Base-by-base conservation (phyloP, 2,329 filamentous ascomycete species). In the Arthrobotrys sphaeroides region DNA sequence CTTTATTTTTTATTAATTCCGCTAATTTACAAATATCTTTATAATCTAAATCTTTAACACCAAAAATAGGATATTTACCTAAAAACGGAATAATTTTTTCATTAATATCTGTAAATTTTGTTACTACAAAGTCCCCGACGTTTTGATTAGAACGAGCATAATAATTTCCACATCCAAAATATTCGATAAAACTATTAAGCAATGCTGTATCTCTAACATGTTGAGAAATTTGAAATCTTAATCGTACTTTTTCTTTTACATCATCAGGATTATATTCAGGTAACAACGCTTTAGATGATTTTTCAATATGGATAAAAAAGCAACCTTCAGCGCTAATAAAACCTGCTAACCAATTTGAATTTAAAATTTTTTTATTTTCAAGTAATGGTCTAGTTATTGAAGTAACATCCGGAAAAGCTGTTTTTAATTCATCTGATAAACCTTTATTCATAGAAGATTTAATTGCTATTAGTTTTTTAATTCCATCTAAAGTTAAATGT, bases 21-120 rank as follows among this genome's bases (percentile, higher is more conserved):
- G 36, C 22, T 26, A 26, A 16, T 61, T 61, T 45, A 12, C n/a
- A 61, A 24, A 20, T 6, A 26, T 26, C 18, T 47, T 43, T 26
- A 16, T 18, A 61, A 61, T 60, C 31, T 60, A n/a, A 9, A 61
- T 22, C 31, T 61, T 43, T 61, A 9, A 24, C n/a, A n/a, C 31
- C 28, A 43, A 26, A 47, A 49, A 49, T 13, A 20, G 16, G 51
- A 38, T 57, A 57, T n/a, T 31, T 57, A 31, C 33, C 33, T 10
- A 31, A 57, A 57, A 31, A 57, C 33, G 16, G 16, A 10, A 57
- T 31, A 6, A 38, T 38, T 38, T 57, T 57, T 12, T n/a, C 6
- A 6, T 57, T 20, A 6, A 28, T 57, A n/a, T 31, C 10, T 4
- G n/a, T 18, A 57, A 31, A 57, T n/a, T 31, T 57, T 31, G 3